Evolutionary conservation across 306 rosid genomes (phyloP).

Genomic region (Nissolia schottii): DNA sequence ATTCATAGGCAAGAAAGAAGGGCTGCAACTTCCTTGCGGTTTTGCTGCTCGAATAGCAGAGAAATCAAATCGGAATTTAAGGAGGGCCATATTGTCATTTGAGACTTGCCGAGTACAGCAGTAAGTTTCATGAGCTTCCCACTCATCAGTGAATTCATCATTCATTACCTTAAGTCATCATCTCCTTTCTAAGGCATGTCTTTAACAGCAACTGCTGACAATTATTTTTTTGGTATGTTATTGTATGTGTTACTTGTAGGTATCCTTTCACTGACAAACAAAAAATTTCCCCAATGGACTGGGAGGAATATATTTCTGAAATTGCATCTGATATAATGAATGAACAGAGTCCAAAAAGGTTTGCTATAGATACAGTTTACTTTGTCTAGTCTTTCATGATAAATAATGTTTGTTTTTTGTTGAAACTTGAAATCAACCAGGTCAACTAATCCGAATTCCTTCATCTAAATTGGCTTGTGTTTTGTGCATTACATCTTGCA

Average conservation of each 20-base stretch:
- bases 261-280: slow-evolving; percentile 83
- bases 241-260: slow-evolving; percentile 37
- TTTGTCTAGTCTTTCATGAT: slow-evolving; percentile 8
- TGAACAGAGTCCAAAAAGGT: slow-evolving; percentile 99
- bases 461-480: not conserved
- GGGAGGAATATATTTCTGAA: slow-evolving; percentile 92
- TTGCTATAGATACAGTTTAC: not conserved
- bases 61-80: slow-evolving; percentile 74
- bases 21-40: slow-evolving; percentile 70
- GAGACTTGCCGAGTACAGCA: slow-evolving; percentile 94
- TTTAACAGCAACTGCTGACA: slow-evolving; percentile 16
- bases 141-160: not conserved
- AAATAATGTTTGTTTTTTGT: not conserved
- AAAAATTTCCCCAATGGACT: slow-evolving; percentile 80
- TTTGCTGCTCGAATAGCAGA: slow-evolving; percentile 73
- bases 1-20: slow-evolving; percentile 82
- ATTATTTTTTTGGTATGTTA: slow-evolving; percentile 13
- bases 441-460: slow-evolving; percentile 8
- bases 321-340: slow-evolving; percentile 92
- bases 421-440: not conserved
- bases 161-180: not conserved
- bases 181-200: slow-evolving; percentile 2
- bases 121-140: slow-evolving; percentile 40
- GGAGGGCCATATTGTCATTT: slow-evolving; percentile 81
- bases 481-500: not conserved